These are phyloP conservation scores for Phalaenopsis aphrodite DNA, from an alignment of 106 monocot species.

Conservation along the genomic window DNA sequence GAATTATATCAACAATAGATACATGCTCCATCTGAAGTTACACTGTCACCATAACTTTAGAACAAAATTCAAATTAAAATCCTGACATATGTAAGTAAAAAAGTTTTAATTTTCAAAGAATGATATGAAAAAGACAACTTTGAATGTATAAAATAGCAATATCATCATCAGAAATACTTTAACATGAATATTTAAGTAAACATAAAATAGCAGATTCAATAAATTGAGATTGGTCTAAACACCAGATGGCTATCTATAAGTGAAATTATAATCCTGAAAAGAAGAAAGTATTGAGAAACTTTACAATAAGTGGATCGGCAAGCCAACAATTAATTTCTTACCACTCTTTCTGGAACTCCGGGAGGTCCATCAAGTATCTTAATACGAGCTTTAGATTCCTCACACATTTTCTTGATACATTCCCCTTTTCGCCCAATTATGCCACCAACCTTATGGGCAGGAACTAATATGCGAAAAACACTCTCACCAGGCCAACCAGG, in stretches of 20 bases:
- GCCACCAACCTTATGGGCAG: slow-evolving; percentile 72
- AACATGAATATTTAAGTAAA: neutral
- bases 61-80: neutral
- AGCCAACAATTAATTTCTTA: slow-evolving; percentile 31
- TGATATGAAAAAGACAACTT: neutral
- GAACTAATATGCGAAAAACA: slow-evolving; percentile 81
- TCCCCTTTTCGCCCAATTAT: slow-evolving; percentile 94
- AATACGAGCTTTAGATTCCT: slow-evolving; percentile 83
- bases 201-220: neutral
- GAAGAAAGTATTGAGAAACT: neutral
- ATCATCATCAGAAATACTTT: neutral
- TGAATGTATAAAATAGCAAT: neutral
- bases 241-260: neutral
- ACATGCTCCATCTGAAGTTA: neutral
- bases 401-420: slow-evolving; percentile 83
- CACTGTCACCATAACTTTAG: neutral
- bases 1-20: neutral
- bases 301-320: neutral
- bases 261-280: neutral
- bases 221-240: neutral
- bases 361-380: slow-evolving; percentile 90
- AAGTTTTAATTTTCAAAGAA: neutral
- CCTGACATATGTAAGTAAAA: neutral
- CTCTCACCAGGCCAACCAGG: slow-evolving; percentile 95
- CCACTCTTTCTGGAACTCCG: slow-evolving; percentile 73